Base-by-base conservation (phyloP, 768 basidiomycete species). In the Agrocybe praecox region DNA sequence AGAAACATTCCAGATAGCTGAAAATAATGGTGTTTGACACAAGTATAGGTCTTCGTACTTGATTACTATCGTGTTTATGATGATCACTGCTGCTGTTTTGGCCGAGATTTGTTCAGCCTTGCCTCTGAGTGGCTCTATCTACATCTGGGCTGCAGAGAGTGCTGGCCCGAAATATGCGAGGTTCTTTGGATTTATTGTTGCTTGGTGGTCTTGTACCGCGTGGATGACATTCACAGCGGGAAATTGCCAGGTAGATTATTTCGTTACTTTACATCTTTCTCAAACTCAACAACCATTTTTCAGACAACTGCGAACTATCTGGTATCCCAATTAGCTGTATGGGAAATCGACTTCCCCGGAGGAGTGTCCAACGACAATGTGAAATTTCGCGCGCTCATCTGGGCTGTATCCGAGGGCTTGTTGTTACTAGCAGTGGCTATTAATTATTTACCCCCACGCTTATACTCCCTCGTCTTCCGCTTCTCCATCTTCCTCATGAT, bases 201-300 rank as follows among this genome's bases (percentile, higher is more conserved):
- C 94, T 26, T 96, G 91, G 90, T 96, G 94, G 94, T 80, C 91
- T 14, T 88, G 87, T 56, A 94, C 93, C 1, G 94, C 94, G n/a
- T 96, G 94, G 94, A 94, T 94, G 84, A 96, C 94, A 0, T 96
- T 95, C 63, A 80, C 86, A 40, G 94, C 94, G 9, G 85, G 89
- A 23, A 95, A 93, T 66, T 93, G 90, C 56, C 92, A 94, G 76
- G 94, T 89, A 45, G 33, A 14, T 1, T 46, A 47, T 44, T 22
- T 24, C 55, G 6, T 34, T 21, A 15, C 6, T 24, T 18, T 10
- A 15, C 8, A 33, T 22, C n/a, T 55, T 49, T 11, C 23, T 15
- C 32, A 32, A 56, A 9, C 55, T 29, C 51, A 32, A 44, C 55
- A 7, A 24, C 23, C 42, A 21, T 42, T 44, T 43, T 36, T 23